Evolutionary conservation across 176 grass and related monocot species (phyloP).

Genomic region (Oryza glaberrima): DNA sequence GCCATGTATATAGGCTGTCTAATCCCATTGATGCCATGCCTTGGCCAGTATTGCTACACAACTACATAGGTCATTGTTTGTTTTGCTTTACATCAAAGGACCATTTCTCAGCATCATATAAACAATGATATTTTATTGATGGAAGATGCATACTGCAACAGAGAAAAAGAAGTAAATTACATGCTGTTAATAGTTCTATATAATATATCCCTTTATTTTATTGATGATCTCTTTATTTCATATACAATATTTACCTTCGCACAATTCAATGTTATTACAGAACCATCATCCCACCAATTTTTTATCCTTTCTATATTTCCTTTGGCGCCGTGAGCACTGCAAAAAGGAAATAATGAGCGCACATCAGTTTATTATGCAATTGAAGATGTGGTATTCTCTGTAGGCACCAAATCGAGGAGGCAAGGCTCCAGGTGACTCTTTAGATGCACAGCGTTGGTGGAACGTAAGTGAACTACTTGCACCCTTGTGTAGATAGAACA

Average conservation of each 20-base stretch:
- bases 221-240: not conserved
- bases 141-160: not conserved
- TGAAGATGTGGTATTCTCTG: slow-evolving; percentile 1
- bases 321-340: not conserved
- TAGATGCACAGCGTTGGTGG: slow-evolving; percentile 87
- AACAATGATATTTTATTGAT: not conserved
- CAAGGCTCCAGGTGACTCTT: slow-evolving; percentile 56
- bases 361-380: not conserved
- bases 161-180: not conserved
- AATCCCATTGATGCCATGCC: slow-evolving; percentile 13
- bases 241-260: slow-evolving; percentile 12
- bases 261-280: slow-evolving; percentile 14
- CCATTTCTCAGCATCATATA: not conserved
- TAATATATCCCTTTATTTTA: not conserved
- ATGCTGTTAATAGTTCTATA: not conserved
- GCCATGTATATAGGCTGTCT: not conserved
- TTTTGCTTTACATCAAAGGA: not conserved
- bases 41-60: not conserved
- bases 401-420: slow-evolving; percentile 77
- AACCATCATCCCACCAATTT: not conserved
- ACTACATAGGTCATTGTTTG: slow-evolving; percentile 29
- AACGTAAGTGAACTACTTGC: slow-evolving; percentile 63
- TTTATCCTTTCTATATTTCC: not conserved
- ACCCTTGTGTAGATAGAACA: not conserved
- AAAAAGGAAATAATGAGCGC: not conserved